Evolutionary conservation across 1,284 basidiomycete species (phyloP).

Genomic region (Trichosporon asahii): DNA sequence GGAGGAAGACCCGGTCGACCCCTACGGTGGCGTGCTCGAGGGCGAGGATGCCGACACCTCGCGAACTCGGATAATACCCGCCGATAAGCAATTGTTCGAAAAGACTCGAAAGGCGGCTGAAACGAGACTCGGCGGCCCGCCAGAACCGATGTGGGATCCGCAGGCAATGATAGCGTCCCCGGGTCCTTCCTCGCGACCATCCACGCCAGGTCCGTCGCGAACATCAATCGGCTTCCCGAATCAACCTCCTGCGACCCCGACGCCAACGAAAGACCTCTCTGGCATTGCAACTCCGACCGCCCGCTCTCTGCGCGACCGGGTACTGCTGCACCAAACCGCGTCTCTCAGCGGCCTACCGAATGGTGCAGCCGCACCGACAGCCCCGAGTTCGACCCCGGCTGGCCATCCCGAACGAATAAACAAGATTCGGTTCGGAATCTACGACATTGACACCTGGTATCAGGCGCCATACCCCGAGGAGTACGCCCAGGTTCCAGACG

Average conservation of each 20-base stretch:
- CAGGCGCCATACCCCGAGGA: constrained; percentile 99
- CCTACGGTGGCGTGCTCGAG: constrained; percentile 77
- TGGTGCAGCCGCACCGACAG: constrained; percentile 4
- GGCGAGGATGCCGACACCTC: constrained; percentile 69
- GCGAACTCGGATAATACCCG: constrained; percentile 64
- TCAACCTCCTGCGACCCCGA: constrained; percentile 6
- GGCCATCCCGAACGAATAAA: constrained; percentile 59
- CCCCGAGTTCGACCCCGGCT: constrained; percentile 12
- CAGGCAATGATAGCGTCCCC: constrained; percentile 19
- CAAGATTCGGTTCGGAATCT: constrained; percentile 87
- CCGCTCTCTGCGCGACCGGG: constrained; percentile 45
- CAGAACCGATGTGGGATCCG: constrained; percentile 32
- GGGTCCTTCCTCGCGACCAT: constrained; percentile 18
- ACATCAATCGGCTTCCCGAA: constrained; percentile 6
- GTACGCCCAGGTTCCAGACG: constrained; percentile 88
- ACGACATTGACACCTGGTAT: constrained; percentile 97
- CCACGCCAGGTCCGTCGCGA: constrained; percentile 22
- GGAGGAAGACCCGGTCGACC: constrained; percentile 49
- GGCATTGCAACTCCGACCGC: constrained; percentile 10
- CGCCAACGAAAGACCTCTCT: neutral
- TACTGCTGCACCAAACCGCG: constrained; percentile 36
- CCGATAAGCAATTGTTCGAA: constrained; percentile 75
- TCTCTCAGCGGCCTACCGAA: constrained; percentile 18
- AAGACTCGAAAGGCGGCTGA: constrained; percentile 68
- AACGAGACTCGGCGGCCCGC: constrained; percentile 49